Percentiles rank a stretch among this genome's conserved stretches.
Conservation (phyloP, 495 filamentous ascomycete species). For the Schizothecium vesticola region DNA sequence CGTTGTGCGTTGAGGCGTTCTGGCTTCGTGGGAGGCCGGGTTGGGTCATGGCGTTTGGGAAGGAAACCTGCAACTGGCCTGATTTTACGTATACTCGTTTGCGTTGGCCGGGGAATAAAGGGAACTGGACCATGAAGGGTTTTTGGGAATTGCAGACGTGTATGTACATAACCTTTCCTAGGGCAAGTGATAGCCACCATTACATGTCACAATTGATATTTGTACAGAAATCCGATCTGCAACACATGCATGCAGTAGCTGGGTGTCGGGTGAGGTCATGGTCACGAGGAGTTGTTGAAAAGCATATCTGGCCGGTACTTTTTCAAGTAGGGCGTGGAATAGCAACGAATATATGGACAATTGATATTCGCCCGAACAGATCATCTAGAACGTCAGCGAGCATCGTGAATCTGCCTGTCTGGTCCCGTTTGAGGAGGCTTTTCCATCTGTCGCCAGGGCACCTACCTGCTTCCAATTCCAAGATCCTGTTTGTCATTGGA, state of each 20-base stretch:
- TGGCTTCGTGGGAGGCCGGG: not conserved
- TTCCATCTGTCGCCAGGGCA: too few species aligned
- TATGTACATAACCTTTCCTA: not conserved
- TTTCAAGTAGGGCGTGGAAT: not conserved
- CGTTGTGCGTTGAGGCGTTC: not conserved
- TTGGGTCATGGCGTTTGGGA: not conserved
- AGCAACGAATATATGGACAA: not conserved
- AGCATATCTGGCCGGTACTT: too few species aligned
- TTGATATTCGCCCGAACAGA: too few species aligned
- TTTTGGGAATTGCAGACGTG: not conserved
- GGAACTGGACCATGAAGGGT: not conserved
- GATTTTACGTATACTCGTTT: not conserved
- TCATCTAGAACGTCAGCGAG: too few species aligned
- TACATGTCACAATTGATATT: not conserved
- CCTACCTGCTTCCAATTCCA: too few species aligned
- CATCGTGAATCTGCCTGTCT: too few species aligned
- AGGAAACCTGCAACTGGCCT: not conserved
- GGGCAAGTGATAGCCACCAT: not conserved
- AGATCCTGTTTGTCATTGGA: too few species aligned
- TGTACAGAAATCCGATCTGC: not conserved
- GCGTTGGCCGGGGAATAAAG: not conserved
- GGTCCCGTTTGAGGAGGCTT: too few species aligned
- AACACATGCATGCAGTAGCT: not conserved
- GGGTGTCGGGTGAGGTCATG: not conserved
- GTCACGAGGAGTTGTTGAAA: not conserved